Base-by-base conservation (phyloP, 805 yeast species). In the Suhomyces kilbournensis region DNA sequence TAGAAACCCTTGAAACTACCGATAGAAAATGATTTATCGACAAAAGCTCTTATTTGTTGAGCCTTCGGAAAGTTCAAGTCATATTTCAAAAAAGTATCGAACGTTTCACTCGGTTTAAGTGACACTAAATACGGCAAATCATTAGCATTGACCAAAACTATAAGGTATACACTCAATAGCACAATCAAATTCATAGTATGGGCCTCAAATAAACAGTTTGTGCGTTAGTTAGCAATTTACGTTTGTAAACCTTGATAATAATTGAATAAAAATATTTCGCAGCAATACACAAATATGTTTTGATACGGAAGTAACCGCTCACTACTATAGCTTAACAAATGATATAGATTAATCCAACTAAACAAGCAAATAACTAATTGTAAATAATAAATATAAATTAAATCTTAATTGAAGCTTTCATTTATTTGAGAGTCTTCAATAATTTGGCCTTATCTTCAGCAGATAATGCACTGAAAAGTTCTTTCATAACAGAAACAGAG, bases 1-100 rank as follows among this genome's bases (percentile, higher is more conserved):
- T 85, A 77, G 55, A 90, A 81, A 0, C 88, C 96, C 56, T 80
- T 82, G 62, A 88, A 86, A 20, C 76, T 77, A 1, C 96, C 96
- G 61, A 90, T 82, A 0, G 87, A 76, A 57, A 83, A 83, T 10
- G 80, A 72, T 51, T 78, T 75, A 10, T 75, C 71, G 25, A 88
- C 77, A 42, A 74, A 66, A 38, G 77, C 71, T 55, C 81, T 65
- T 49, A 78, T 68, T 60, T 82, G 78, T 26, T 79, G 65, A 3
- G 63, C 58, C 23, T 59, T 60, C 0, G 75, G 71, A 48, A 62
- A 64, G 14, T 60, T 69, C 8, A 73, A 63, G 46, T 80, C 83
- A 57, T 77, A 77, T 1, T 70, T 64, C 56, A 81, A 72, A 35
- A 83, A 75, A 25, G 71, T 64, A 15, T 81, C 82, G 38, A 81